Evolutionary conservation across 2,329 filamentous ascomycete species (phyloP).

Genomic region (Raffaelea deltoideospora): DNA sequence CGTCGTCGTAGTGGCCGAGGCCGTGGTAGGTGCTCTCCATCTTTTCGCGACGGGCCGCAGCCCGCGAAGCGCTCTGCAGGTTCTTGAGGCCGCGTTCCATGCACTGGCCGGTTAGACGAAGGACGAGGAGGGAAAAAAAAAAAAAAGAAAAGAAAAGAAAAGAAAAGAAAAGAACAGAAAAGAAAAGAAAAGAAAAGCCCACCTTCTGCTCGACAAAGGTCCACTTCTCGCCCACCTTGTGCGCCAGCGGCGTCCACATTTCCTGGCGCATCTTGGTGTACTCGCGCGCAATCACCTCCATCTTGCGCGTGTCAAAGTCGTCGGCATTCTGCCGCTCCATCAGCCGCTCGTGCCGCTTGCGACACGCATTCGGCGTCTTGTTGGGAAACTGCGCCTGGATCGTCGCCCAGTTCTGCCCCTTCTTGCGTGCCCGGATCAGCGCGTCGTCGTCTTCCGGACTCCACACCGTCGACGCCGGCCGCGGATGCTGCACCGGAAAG

Average conservation of each 20-base stretch:
- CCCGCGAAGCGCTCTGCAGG: slow-evolving; percentile 53
- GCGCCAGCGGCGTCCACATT: slow-evolving; percentile 65
- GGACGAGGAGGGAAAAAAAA: background rate
- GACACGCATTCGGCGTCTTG: slow-evolving; percentile 73
- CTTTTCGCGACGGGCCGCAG: slow-evolving; percentile 50
- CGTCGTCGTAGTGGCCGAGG: slow-evolving; percentile 43
- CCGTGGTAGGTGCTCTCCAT: slow-evolving; percentile 24
- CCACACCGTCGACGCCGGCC: slow-evolving; percentile 55
- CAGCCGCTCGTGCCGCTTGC: slow-evolving; percentile 74
- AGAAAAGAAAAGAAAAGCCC: slow-evolving; percentile 16
- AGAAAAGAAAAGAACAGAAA: background rate
- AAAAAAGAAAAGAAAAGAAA: background rate
- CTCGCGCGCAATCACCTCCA: slow-evolving; percentile 58
- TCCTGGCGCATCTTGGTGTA: slow-evolving; percentile 69
- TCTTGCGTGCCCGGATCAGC: slow-evolving; percentile 54
- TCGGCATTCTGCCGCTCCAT: slow-evolving; percentile 61
- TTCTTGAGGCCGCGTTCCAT: slow-evolving; percentile 77
- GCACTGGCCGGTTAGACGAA: too few relatives aligned
- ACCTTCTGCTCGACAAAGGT: slow-evolving; percentile 51
- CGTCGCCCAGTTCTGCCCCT: slow-evolving; percentile 69
- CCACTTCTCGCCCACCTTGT: slow-evolving; percentile 72
- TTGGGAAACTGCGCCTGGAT: slow-evolving; percentile 62
- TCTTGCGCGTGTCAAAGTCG: slow-evolving; percentile 64
- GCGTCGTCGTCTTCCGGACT: slow-evolving; percentile 58
- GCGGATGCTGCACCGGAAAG: slow-evolving; percentile 24